A percentile compares a stretch with the other conserved stretches of the same genome.
Conservation (phyloP, 2,329 filamentous ascomycete species). For the Sarocladium strictum region DNA sequence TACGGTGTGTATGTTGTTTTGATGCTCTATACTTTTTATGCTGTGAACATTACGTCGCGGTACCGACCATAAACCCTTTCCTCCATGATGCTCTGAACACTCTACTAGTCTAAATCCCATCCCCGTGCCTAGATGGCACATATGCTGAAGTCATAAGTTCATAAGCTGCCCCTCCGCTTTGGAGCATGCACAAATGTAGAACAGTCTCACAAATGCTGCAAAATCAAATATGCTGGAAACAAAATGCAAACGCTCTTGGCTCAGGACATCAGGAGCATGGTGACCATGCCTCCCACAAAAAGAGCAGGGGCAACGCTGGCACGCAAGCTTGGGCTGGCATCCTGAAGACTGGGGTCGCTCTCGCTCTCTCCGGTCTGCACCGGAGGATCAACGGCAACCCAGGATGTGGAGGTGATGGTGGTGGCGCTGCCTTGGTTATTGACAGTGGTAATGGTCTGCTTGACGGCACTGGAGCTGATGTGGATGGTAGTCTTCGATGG, state of each 20-base stretch:
- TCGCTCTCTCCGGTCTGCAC: slow-evolving; percentile 20
- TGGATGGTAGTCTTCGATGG: slow-evolving; percentile 19
- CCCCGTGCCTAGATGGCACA: neutral
- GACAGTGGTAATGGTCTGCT: slow-evolving; percentile 40
- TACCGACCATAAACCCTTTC: neutral
- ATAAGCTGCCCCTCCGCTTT: neutral
- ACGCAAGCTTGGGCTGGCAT: slow-evolving; percentile 22
- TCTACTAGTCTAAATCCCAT: neutral
- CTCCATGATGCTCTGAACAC: neutral
- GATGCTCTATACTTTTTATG: neutral
- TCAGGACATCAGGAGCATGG: slow-evolving; percentile 1
- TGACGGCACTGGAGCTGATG: slow-evolving; percentile 28
- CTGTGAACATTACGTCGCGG: slow-evolving; percentile 1
- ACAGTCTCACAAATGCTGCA: too few relatives aligned
- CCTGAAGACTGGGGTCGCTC: slow-evolving; percentile 30
- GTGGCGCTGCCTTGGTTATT: slow-evolving; percentile 36
- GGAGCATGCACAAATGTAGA: neutral
- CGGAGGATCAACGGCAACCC: slow-evolving; percentile 37
- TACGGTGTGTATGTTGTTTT: neutral
- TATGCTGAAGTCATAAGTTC: slow-evolving; percentile 2
- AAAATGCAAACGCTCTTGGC: too few relatives aligned
- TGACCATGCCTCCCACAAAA: slow-evolving; percentile 17
- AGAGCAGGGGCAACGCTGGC: slow-evolving; percentile 19
- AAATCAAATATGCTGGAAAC: too few relatives aligned
- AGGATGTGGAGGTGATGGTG: slow-evolving; percentile 43